Evolutionary conservation across 768 basidiomycete genomes (phyloP), one percentile per base, ranked within the genome.

Genomic region (Nevesoporus exiguus): DNA sequence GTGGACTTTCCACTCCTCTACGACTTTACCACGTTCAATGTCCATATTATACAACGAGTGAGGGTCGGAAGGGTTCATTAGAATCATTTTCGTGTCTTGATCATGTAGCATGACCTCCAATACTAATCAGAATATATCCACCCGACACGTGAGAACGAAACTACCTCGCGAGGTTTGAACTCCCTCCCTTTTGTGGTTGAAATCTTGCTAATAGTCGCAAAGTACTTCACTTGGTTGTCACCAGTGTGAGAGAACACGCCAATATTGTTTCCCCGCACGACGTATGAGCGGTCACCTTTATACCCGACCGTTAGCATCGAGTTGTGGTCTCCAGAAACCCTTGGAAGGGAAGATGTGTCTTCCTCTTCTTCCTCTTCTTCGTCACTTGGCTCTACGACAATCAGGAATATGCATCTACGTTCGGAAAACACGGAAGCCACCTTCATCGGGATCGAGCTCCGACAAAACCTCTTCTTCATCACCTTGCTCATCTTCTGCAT

Each of bases 1-100:
- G 67, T 94, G 87, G n/a, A 99, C 85, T 68, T 93, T 96, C 94
- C 93, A 98, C 69, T 99, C 97, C 68, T 99, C 97, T 21, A 98
- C 93, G 27, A 99, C 85, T 72, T 97, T 96, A 40, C 93, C 97
- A 24, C 85, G 85, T 71, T 96, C 89, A 57, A 99, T 82, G 73
- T 99, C 97, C 81, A 98, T 84, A 59, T 78, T 84, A 73, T 84
- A 97, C 40, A 99, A 74, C 0, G 93, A 86, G 63, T 92, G 83
- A 3, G 88, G 85, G 36, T 93, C 83, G 36, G 72, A 68, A 4
- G 92, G 85, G 66, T 97, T 88, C 82, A 91, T 90, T 52, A 99
- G 68, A 50, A 99, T 74, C 94, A 99, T 94, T 73, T 92, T 93
- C 41, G 84, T 81, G 70, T 99, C 97, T 83, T 94, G 92, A 60